Percentiles rank a stretch among this genome's conserved stretches.
Conservation (phyloP, 345 rosid genomes). For the Moricandia arvensis region DNA sequence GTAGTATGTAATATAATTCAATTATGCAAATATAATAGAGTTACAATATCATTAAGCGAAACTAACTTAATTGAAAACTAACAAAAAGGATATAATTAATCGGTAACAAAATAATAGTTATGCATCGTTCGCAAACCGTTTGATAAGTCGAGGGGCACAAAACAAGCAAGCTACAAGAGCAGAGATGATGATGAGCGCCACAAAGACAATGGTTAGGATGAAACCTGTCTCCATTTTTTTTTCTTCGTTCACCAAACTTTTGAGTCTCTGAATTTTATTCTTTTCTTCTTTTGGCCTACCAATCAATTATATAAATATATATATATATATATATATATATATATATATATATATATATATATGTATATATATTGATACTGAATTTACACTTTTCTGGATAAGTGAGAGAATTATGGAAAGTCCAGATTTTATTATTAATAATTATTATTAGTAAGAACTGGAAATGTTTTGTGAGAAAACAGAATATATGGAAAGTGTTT, state of each 20-base stretch:
- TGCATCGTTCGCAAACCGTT: neutral
- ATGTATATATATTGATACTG: neutral
- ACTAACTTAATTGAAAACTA: no score
- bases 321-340: no score
- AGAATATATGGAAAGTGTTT: no score
- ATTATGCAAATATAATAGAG: neutral
- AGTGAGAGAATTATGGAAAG: neutral
- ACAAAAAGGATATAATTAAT: neutral
- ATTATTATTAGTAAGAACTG: neutral
- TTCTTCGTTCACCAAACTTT: neutral
- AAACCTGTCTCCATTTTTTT: neutral
- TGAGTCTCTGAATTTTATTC: no score
- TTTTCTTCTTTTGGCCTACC: no score
- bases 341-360: no score
- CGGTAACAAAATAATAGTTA: neutral
- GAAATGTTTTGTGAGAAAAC: neutral
- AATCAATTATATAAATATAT: no score
- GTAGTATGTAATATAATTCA: neutral
- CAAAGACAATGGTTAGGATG: neutral
- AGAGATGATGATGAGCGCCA: neutral
- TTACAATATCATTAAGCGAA: neutral
- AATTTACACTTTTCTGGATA: neutral
- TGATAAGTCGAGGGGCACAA: neutral
- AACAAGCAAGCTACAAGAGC: neutral
- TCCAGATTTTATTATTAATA: neutral